Conservation (phyloP, 2,329 filamentous ascomycete species). For the Sarocladium strictum region DNA sequence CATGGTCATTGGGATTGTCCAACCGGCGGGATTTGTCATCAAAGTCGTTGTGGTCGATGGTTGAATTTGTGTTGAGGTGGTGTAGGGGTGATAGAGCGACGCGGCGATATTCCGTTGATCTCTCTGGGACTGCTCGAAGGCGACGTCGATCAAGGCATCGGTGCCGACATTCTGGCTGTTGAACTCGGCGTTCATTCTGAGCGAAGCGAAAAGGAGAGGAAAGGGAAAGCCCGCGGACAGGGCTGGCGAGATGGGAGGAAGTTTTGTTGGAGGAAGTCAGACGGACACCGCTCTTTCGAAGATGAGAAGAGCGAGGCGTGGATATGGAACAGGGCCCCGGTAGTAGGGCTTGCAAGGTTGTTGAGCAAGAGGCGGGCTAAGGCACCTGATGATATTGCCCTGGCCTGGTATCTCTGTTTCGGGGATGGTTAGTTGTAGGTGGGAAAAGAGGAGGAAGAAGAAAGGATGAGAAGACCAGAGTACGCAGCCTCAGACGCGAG, state of each 20-base stretch:
- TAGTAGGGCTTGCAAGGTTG: slow-evolving; percentile 3
- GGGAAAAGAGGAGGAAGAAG: slow-evolving; percentile 5
- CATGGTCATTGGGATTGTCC: slow-evolving; percentile 50
- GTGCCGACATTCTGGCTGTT: slow-evolving; percentile 43
- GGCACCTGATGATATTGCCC: slow-evolving; percentile 4
- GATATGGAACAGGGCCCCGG: slow-evolving; percentile 8
- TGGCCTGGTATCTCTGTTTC: slow-evolving; percentile 1
- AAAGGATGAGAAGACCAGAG: neutral
- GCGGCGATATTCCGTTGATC: slow-evolving; percentile 10
- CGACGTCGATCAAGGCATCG: slow-evolving; percentile 56
- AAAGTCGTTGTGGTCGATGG: slow-evolving; percentile 25
- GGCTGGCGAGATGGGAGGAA: neutral
- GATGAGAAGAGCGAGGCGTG: slow-evolving; percentile 9
- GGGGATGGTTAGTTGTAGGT: slow-evolving; percentile 1
- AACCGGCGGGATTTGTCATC: slow-evolving; percentile 33
- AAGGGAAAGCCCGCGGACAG: slow-evolving; percentile 6
- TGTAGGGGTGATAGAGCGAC: slow-evolving; percentile 6
- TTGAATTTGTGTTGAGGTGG: slow-evolving; percentile 6
- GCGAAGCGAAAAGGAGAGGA: slow-evolving; percentile 25
- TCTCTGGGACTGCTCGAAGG: slow-evolving; percentile 45
- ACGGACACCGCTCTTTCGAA: slow-evolving; percentile 38
- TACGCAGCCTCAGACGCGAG: neutral
- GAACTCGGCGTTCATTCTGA: slow-evolving; percentile 54
- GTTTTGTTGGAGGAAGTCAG: slow-evolving; percentile 30
- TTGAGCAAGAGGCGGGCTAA: slow-evolving; percentile 5